A percentile compares a stretch with the other conserved stretches of the same genome.
Conservation (phyloP, 2,329 filamentous ascomycete genomes). For the Trichoderma brevicompactum region DNA sequence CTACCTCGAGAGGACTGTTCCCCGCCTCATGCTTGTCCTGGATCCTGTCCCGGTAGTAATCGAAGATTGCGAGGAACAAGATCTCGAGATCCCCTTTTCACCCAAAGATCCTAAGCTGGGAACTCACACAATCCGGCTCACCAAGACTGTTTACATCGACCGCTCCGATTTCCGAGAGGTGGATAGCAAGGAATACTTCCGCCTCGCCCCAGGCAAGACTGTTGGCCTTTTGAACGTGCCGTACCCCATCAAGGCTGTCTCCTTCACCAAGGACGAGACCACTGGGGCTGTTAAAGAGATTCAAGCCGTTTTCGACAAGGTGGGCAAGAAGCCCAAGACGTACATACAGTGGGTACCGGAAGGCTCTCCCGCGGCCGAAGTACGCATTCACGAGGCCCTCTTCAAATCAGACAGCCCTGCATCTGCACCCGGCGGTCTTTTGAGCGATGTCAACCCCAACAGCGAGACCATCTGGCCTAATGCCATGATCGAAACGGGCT, state of each 20-base stretch:
- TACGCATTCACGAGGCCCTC: conserved; percentile 74
- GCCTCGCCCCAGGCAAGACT: conserved; percentile 74
- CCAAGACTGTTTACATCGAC: conserved; percentile 57
- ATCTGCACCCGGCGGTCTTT: conserved; percentile 74
- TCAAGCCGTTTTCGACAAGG: conserved; percentile 65
- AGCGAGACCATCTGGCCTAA: conserved; percentile 74
- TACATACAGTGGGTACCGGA: conserved; percentile 84
- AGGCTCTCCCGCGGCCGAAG: conserved; percentile 68
- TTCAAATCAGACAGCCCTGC: conserved; percentile 84
- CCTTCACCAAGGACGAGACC: conserved; percentile 67
- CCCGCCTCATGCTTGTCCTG: conserved; percentile 85
- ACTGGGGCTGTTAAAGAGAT: conserved; percentile 70
- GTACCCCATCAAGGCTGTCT: conserved; percentile 70
- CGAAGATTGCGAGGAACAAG: conserved; percentile 64
- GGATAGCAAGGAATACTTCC: conserved; percentile 77
- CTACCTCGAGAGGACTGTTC: conserved; percentile 86
- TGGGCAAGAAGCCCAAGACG: conserved; percentile 72
- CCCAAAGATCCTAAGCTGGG: conserved; percentile 76
- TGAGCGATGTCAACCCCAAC: conserved; percentile 78
- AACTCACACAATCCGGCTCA: conserved; percentile 65
- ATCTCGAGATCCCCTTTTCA: conserved; percentile 77
- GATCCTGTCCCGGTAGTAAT: conserved; percentile 84
- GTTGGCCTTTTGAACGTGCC: conserved; percentile 76
- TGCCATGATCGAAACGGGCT: conserved; percentile 77
- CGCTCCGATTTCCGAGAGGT: conserved; percentile 75